Conservation (phyloP, 371 early-diverging fungal species). For the Mortierella sp. region DNA sequence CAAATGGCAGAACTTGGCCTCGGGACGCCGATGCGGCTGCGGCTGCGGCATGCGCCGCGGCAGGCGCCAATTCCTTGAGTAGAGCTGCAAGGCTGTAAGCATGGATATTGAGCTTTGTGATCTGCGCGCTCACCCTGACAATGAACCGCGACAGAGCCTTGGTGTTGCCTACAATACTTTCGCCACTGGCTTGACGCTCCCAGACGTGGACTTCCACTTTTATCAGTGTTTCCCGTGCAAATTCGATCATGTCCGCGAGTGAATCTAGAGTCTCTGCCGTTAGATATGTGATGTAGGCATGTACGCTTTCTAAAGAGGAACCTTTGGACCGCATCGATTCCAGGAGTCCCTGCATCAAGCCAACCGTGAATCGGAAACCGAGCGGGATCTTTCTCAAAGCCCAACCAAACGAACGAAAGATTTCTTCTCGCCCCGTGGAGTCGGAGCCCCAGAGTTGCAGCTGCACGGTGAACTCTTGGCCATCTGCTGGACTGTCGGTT, state of each 20-base stretch:
- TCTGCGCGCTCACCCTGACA: slow-evolving; percentile 10
- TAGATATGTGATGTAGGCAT: slow-evolving; percentile 17
- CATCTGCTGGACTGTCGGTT: too few species aligned
- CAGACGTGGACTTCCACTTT: slow-evolving; percentile 6
- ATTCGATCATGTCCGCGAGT: slow-evolving; percentile 13
- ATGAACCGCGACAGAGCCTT: slow-evolving; percentile 15
- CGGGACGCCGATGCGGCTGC: slow-evolving; percentile 1
- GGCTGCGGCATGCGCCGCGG: not conserved
- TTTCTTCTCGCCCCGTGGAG: slow-evolving; percentile 16
- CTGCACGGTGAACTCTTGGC: not conserved
- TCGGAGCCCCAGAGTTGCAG: slow-evolving; percentile 11
- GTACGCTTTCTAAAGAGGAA: slow-evolving; percentile 5
- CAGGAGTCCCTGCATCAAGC: slow-evolving; percentile 10
- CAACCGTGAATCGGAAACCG: slow-evolving; percentile 4
- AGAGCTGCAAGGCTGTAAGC: slow-evolving; percentile 8
- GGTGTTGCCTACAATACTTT: not conserved
- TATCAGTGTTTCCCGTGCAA: slow-evolving; percentile 2
- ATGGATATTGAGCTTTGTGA: slow-evolving; percentile 22
- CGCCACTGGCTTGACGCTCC: not conserved
- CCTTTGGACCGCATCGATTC: slow-evolving; percentile 1
- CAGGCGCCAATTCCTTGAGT: slow-evolving; percentile 10
- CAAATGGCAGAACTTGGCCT: slow-evolving; percentile 1
- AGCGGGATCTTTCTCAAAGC: slow-evolving; percentile 18
- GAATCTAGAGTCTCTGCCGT: slow-evolving; percentile 9
- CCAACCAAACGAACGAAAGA: slow-evolving; percentile 23